Evolutionary conservation across 176 grass and related monocot species (phyloP).

Genomic region (Oryza australiensis): DNA sequence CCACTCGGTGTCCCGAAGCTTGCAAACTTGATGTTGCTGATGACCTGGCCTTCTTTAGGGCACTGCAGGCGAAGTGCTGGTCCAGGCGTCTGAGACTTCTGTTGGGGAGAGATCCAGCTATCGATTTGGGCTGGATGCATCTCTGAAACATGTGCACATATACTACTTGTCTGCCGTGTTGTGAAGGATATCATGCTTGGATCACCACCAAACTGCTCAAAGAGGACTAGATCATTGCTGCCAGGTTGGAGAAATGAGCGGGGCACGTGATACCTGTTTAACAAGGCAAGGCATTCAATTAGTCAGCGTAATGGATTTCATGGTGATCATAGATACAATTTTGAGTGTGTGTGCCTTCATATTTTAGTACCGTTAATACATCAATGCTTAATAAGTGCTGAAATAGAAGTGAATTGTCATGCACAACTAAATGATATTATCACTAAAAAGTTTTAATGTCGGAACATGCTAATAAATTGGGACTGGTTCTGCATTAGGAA

Average conservation of each 20-base stretch:
- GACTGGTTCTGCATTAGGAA: neutral
- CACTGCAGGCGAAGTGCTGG: constrained; percentile 73
- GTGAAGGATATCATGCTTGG: constrained; percentile 82
- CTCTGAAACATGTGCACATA: constrained; percentile 83
- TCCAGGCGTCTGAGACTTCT: constrained; percentile 43
- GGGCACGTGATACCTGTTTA: constrained; percentile 87
- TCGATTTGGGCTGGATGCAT: constrained; percentile 73
- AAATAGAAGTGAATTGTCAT: neutral
- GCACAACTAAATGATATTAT: constrained; percentile 12
- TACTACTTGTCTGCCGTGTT: constrained; percentile 50
- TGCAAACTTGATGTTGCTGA: constrained; percentile 80
- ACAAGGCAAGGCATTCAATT: constrained; percentile 27
- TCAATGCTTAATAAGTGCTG: neutral
- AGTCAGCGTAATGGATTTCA: constrained; percentile 3
- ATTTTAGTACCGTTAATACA: neutral
- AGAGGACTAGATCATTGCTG: constrained; percentile 81
- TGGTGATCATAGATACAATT: neutral
- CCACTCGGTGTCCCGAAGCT: constrained; percentile 92
- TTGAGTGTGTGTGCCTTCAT: neutral
- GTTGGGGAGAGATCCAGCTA: constrained; percentile 48
- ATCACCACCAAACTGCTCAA: constrained; percentile 87
- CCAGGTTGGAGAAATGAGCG: constrained; percentile 75
- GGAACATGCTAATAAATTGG: constrained; percentile 8
- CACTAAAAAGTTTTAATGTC: neutral
- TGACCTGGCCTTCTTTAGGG: constrained; percentile 64